Base-by-base conservation (phyloP, 2,329 filamentous ascomycete genomes). In the Fusarium sp. region DNA sequence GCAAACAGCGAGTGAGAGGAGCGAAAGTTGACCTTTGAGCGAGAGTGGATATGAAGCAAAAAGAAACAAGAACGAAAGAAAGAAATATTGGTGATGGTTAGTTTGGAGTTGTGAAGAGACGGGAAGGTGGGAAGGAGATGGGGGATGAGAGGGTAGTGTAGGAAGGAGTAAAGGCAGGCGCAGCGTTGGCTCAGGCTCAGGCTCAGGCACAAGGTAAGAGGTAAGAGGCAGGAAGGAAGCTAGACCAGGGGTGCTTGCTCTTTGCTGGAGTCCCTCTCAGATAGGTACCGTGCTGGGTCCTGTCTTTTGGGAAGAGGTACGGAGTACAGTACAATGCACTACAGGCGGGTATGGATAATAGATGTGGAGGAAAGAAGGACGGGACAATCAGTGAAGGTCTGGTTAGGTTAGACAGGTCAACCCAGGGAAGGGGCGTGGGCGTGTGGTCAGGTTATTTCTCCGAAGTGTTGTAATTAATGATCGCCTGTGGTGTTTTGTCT, bases 111-210 rank as follows among this genome's bases (percentile, higher is more conserved):
- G 62, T 57, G 58, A 71, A 62, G 58, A 67, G 61, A 68, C 43
- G 26, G 61, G 61, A 58, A 66, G 50, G 54, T 67, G 50, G 52
- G 48, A 56, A 62, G 31, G 52, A 23, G 53, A 56, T 61, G 51
- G 65, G 70, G 59, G 70, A 63, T 59, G 67, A 59, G 50, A 71
- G 60, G 70, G 67, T 65, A 64, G 68, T 66, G 62, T 71, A 72
- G 37, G 48, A 51, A 39, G 69, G 68, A 56, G 57, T 56, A 61
- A 52, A 58, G 26, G 43, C 52, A 65, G 62, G 61, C 46, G 56
- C 64, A 65, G 62, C 54, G 59, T 42, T 46, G 41, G 34, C 50
- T 57, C 46, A 37, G 34, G 51, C 30, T 44, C 56, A 55, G 56
- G 51, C 21, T 23, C 51, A 45, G 41, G 41, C 26, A 54, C 39